Base-by-base conservation (phyloP, 2,329 filamentous ascomycete species). In the Erysiphe pulchra region DNA sequence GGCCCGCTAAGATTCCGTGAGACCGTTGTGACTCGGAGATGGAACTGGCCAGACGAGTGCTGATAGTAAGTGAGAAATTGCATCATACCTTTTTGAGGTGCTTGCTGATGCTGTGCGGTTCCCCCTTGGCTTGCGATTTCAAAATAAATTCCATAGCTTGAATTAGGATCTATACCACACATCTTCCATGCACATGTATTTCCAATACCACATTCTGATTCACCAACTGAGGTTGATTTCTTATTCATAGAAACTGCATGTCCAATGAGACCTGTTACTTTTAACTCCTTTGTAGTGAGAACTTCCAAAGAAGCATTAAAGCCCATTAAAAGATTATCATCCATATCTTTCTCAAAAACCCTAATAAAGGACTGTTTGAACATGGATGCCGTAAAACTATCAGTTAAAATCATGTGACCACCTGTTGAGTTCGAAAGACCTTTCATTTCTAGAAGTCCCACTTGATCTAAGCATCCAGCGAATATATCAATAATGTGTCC, bases 171-270 rank as follows among this genome's bases (percentile, higher is more conserved):
- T 53, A 98, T 94, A 53, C 85, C 86, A 57, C 90, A 95, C 87
- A 98, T 94, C 65, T 98, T 98, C 90, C 90, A 98, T 2, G 86
- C 87, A 62, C 87, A 95, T 0, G 90, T 98, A 60, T 95, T 95
- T 52, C 90, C 90, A 55, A 98, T 94, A 57, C 90, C 90, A 56
- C 87, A 94, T 60, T 98, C 90, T 0, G 90, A 95, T 65, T 98
- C 90, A 45, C 90, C 90, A 12, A 98, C 90, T 1, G 85, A 93
- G 9, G 81, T 80, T 0, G 90, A 95, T 60, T 98, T 98, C 65
- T 95, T 98, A 68, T 95, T 95, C 54, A 94, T 68, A 2, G 87
- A 95, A 42, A 98, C 79, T 0, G 87, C 90, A 61, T 98, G 90
- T 10, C 90, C 90, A 55, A 98, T 98, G 34, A 98, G 69, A 45